Evolutionary conservation across 1,139 yeast genomes (phyloP), one percentile per base, ranked within the genome.

Genomic region (Yamadazyma siamensis): DNA sequence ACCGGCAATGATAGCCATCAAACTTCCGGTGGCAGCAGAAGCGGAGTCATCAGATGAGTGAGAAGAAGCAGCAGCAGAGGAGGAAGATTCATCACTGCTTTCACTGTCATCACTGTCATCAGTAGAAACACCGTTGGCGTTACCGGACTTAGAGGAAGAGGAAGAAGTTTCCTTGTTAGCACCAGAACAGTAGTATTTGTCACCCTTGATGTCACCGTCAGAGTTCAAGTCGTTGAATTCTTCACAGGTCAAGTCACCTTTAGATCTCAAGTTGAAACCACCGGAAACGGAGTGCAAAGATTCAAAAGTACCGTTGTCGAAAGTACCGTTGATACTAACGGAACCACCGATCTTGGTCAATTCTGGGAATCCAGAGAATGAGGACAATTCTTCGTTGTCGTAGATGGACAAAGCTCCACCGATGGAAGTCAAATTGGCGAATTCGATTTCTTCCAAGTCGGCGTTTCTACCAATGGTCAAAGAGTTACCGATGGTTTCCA

Each of bases 401-500:
- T 83, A 77, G 55, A 91, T 70, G 56, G 75, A 80, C 61, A 91
- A 82, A 61, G 88, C 94, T 75, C 97, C 97, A 56, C 86, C 86
- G 53, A 91, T 69, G 28, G 75, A 44, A 41, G 77, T 68, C 63
- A 91, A 77, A 54, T 71, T 57, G 37, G 86, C 71, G 75, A 88
- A 83, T 45, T 81, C 78, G 39, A 85, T 51, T 50, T 71, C 75
- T 50, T 76, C 74, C 59, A 91, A 77, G 38, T 82, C 74, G 38
- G 74, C 72, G 73, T 91, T 91, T 51, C 80, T 69, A 57, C 68
- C 68, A 55, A 91, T 68, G 45, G 94, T 70, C 54, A 91, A 75
- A 43, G 95, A 79, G 54, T 84, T 87, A 59, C 95, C 96, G 54
- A 89, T 71, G 22, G 65, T 39, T 36, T 67, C 55, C 54, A 91